These are phyloP conservation scores for Hibiscus syriacus DNA, from an alignment of 345 rosid species.

Conservation along the genomic window DNA sequence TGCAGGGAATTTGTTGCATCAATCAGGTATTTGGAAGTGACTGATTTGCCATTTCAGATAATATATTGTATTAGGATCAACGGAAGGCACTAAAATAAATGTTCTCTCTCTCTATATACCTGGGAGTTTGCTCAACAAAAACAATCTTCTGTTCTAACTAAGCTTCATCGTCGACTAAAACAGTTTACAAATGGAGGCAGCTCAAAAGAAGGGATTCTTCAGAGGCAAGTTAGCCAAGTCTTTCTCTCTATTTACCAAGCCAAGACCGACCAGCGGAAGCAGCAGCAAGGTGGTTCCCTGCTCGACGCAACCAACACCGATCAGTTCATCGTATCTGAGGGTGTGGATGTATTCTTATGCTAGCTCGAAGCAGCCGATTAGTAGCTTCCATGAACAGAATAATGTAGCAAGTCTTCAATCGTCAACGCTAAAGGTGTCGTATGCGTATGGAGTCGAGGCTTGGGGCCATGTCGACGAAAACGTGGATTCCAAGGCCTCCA, in stretches of 20 bases:
- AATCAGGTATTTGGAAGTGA: no score
- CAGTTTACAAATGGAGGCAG: slow-evolving; percentile 32
- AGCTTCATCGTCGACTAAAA: no score
- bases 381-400: not conserved
- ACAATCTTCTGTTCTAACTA: not conserved
- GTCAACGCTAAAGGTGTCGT: not conserved
- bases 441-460: not conserved
- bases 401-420: not conserved
- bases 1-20: slow-evolving; percentile 9
- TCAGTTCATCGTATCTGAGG: not conserved
- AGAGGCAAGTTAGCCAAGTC: slow-evolving; percentile 23
- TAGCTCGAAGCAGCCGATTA: slow-evolving; percentile 4
- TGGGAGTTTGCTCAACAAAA: no score
- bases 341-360: not conserved
- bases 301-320: not conserved
- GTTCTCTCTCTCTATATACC: no score
- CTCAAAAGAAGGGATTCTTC: slow-evolving; percentile 15
- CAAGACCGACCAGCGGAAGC: not conserved
- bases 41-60: no score
- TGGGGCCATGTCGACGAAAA: slow-evolving; percentile 28
- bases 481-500: slow-evolving; percentile 34
- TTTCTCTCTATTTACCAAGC: slow-evolving; percentile 10
- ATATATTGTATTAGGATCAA: no score
- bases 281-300: slow-evolving; percentile 21
- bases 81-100: no score